Evolutionary conservation across 306 rosid species (phyloP), one percentile per base, ranked within the genome.

Genomic region (Cyamopsis tetragonoloba): DNA sequence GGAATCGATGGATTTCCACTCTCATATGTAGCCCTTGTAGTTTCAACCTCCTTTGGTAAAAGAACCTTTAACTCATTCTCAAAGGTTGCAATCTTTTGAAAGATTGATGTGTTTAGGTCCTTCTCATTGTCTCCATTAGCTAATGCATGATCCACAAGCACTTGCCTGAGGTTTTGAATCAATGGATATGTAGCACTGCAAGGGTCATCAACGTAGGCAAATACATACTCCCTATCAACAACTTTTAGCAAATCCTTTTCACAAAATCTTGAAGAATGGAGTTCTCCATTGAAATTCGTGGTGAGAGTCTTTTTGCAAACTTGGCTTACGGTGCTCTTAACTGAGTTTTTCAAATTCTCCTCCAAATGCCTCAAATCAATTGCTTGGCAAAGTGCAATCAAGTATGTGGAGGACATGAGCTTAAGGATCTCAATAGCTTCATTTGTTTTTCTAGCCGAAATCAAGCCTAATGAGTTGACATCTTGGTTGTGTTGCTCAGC

Each of bases 321-420:
- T 59, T 79, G 87, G 65, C 98, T 80, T 5, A 92, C 91, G 0
- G 81, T 83, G 78, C 68, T 84, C 72, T 89, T 88, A 6, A 92
- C 95, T 0, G 81, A 23, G 77, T 17, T 72, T 79, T 77, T 89
- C 82, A 92, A 62, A 55, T 89, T 92, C 81, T 91, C 96, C 72
- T 91, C 97, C 81, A 91, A 76, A 81, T 91, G 91, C 81, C 97
- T 87, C 79, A 91, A 79, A 50, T 91, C 98, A 41, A 91, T 75
- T 18, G 98, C 88, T 55, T 91, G 98, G 75, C 98, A 91, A 5
- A 91, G 91, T 0, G 90, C 98, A 6, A 89, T 68, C 60, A 91
- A 50, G 70, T 81, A 91, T 0, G 98, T 85, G 48, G 98, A 81
- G 77, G 81, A 76, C 85, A 80, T 80, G 47, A 80, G 79, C 57